Evolutionary conservation across 495 filamentous ascomycete species (phyloP), one percentile per base, ranked within the genome.

Genomic region (Haplographium delicatum): DNA sequence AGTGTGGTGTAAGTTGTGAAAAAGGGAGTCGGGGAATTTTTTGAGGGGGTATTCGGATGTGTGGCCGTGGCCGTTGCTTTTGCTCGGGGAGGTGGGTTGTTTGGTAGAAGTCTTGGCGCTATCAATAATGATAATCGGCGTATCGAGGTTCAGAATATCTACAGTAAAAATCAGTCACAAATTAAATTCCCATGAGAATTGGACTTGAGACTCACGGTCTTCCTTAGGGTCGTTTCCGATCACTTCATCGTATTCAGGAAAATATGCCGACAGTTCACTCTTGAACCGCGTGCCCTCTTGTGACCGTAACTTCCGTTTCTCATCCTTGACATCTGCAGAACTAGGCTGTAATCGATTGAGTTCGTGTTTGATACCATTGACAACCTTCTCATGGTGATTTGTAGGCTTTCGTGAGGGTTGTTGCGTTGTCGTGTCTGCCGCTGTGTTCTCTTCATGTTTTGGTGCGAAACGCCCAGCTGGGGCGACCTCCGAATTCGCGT

Each of bases 171-270:
- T 46, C 20, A 49, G 44, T 41, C 30, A 46, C 48, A 26, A 28
- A 33, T 28, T 18, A 8, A 31, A 51, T 34, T 47, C 35, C 25
- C 13, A 48, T 40, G 19, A 24, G 7, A 39, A 4, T 15, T 1
- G 27, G 30, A 5, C 35, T 38, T 3, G 5, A 25, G 37, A 70
- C 79, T 57, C 74, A 95, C 88, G 86, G 49, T 81, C 70, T 62
- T 89, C 83, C 49, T 85, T 81, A 5, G 80, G 78, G 55, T 88
- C 84, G 56, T 90, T 84, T 50, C 85, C 88, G 62, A 96, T 84
- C 47, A 95, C 77, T 56, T 93, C 85, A 63, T 96, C 90, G 66
- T 91, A 96, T 53, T 91, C 89, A 35, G 86, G 81, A 59, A 96
- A 94, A 65, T 93, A 96, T 25, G 80, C 74, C 7, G 88, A 83